Conservation (phyloP, 108 stramenopile species). For the Fistulifera pelliculosa region DNA sequence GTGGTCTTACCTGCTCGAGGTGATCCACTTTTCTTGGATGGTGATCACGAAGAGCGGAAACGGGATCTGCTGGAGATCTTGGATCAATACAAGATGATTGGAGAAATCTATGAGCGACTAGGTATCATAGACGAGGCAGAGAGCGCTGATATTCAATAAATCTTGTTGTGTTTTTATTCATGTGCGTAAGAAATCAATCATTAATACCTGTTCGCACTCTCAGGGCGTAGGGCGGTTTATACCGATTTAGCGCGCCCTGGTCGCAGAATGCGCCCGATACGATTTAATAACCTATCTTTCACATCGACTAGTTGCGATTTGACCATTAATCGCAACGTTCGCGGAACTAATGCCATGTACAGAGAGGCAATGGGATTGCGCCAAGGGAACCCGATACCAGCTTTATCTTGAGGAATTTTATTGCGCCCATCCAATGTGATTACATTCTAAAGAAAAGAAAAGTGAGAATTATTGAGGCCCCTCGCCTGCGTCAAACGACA, state of each 20-base stretch:
- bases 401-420: slow-evolving; percentile 76
- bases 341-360: slow-evolving; percentile 54
- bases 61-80: slow-evolving; percentile 19
- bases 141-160: background rate
- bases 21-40: slow-evolving; percentile 55
- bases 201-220: too few species aligned
- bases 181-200: background rate
- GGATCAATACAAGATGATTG: slow-evolving; percentile 39
- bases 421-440: slow-evolving; percentile 74
- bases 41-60: slow-evolving; percentile 19
- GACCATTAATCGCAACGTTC: slow-evolving; percentile 61
- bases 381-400: slow-evolving; percentile 89
- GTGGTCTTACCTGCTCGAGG: slow-evolving; percentile 62
- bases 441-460: slow-evolving; percentile 13
- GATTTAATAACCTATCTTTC: slow-evolving; percentile 21
- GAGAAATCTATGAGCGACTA: slow-evolving; percentile 37
- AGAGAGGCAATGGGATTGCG: slow-evolving; percentile 59
- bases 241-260: slow-evolving; percentile 2
- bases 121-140: slow-evolving; percentile 16
- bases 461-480: background rate
- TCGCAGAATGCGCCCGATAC: slow-evolving; percentile 18
- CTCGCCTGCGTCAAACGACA: too few species aligned
- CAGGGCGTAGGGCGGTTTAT: too few species aligned
- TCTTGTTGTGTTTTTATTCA: background rate
- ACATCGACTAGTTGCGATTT: slow-evolving; percentile 44